Percentiles rank a stretch among this genome's conserved stretches.
Evolutionary conservation across 1,284 basidiomycete species (phyloP).

Genomic region (Malassezia furfur): DNA sequence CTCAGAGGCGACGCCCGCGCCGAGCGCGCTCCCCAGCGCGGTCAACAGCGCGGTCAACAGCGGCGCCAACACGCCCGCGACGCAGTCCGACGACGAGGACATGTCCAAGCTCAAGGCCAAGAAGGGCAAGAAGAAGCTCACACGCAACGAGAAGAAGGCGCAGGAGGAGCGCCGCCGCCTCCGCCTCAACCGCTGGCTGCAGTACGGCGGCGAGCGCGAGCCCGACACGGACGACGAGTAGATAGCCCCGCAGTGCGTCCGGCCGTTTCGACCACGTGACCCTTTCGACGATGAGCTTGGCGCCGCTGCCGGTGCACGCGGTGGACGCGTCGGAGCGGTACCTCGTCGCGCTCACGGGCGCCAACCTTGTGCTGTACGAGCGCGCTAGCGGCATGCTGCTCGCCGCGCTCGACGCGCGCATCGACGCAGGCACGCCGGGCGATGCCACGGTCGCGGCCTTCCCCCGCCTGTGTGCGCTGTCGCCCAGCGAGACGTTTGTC

Average conservation of each 20-base stretch:
- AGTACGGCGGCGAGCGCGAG: slow-evolving; percentile 42
- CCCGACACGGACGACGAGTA: slow-evolving; percentile 45
- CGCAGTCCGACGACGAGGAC: slow-evolving; percentile 47
- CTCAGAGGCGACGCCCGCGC: slow-evolving; percentile 57
- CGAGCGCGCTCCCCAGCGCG: slow-evolving; percentile 47
- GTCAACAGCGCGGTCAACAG: slow-evolving; percentile 48
- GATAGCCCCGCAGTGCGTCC: not conserved
- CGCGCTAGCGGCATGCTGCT: not conserved
- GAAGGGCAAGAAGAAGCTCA: slow-evolving; percentile 48
- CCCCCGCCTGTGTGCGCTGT: slow-evolving; percentile 30
- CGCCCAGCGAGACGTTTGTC: slow-evolving; percentile 26
- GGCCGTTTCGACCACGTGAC: slow-evolving; percentile 1
- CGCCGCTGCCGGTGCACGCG: slow-evolving; percentile 15
- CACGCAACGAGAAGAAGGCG: slow-evolving; percentile 45
- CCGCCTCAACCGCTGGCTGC: slow-evolving; percentile 40
- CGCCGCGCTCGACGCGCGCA: slow-evolving; percentile 5
- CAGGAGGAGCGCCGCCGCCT: slow-evolving; percentile 44
- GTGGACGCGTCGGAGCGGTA: slow-evolving; percentile 6
- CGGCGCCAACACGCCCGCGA: slow-evolving; percentile 50
- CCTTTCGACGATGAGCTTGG: not conserved
- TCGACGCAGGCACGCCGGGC: slow-evolving; percentile 5
- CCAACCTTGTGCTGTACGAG: slow-evolving; percentile 9
- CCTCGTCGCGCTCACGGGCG: slow-evolving; percentile 11
- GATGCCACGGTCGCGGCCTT: slow-evolving; percentile 13
- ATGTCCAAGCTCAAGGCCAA: slow-evolving; percentile 47